A percentile compares a stretch with the other conserved stretches of the same genome.
Conservation (phyloP, 768 basidiomycete genomes). For the Hericium alpestre region DNA sequence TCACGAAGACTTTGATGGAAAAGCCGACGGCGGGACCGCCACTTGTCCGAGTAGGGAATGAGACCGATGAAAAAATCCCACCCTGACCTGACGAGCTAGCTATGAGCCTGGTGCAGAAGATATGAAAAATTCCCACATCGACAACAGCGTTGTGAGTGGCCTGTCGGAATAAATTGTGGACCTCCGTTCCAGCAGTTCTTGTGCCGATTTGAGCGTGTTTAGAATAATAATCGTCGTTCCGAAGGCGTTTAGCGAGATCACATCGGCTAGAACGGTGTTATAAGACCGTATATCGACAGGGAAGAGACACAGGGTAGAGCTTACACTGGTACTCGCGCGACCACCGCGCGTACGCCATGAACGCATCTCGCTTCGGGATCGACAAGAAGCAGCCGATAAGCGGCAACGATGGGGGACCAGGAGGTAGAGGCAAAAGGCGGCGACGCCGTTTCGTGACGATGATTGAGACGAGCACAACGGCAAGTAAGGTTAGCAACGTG, state of each 20-base stretch:
- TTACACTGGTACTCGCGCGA: no score
- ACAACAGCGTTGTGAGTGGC: not conserved
- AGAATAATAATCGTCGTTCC: not conserved
- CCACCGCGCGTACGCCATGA: no score
- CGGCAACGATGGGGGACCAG: no score
- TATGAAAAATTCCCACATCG: not conserved
- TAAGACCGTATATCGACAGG: no score
- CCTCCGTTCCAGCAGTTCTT: not conserved
- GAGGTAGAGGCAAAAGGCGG: no score
- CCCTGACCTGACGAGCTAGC: slow-evolving; percentile 17
- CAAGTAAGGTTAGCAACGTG: no score
- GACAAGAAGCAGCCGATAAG: no score
- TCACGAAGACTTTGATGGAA: not conserved
- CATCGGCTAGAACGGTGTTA: not conserved
- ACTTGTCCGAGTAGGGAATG: slow-evolving; percentile 21
- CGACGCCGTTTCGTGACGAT: no score
- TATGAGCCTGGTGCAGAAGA: not conserved
- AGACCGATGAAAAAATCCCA: slow-evolving; percentile 22
- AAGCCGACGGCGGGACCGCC: slow-evolving; percentile 19
- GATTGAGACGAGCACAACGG: no score
- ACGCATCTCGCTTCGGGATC: no score
- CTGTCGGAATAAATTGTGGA: not conserved
- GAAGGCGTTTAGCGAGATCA: not conserved
- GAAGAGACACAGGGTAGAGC: no score
- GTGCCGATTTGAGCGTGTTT: not conserved